Evolutionary conservation across 2,329 filamentous ascomycete genomes (phyloP).

Genomic region (Cytospora schulzeri): DNA sequence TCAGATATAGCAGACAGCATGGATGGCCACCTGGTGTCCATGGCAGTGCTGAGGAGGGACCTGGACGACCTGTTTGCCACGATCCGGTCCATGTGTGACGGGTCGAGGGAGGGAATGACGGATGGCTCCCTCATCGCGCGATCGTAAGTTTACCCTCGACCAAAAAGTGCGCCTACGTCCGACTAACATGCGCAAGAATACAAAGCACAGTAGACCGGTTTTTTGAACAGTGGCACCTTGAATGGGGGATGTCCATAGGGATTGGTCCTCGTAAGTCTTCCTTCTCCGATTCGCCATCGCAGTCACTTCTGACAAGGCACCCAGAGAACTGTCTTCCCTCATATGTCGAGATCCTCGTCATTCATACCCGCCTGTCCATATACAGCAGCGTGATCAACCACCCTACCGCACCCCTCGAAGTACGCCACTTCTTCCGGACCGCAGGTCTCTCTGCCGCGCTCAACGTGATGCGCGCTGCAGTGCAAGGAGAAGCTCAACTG

Average conservation of each 20-base stretch:
- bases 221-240: conserved; percentile 66
- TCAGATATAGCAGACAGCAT: conserved; percentile 64
- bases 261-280: conserved; percentile 49
- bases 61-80: conserved; percentile 60
- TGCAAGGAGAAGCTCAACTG: conserved; percentile 69
- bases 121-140: conserved; percentile 57
- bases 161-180: background rate
- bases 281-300: too few species aligned
- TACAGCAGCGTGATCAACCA: conserved; percentile 77
- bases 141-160: conserved; percentile 41
- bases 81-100: conserved; percentile 62
- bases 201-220: conserved; percentile 65
- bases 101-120: conserved; percentile 50
- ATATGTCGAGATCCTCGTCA: conserved; percentile 75
- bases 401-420: conserved; percentile 68
- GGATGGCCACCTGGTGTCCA: conserved; percentile 72
- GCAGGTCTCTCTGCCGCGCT: conserved; percentile 71
- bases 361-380: conserved; percentile 72
- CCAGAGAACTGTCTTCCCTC: conserved; percentile 62
- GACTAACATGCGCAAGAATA: conserved; percentile 43
- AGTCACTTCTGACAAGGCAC: conserved; percentile 5
- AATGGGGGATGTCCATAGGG: conserved; percentile 61
- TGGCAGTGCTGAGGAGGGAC: conserved; percentile 69
- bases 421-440: conserved; percentile 72
- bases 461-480: conserved; percentile 74